A percentile compares a stretch with the other conserved stretches of the same genome.
phyloP scores from a whole-genome alignment of 768 basidiomycete species.

The Trametes cubensis region DNA sequence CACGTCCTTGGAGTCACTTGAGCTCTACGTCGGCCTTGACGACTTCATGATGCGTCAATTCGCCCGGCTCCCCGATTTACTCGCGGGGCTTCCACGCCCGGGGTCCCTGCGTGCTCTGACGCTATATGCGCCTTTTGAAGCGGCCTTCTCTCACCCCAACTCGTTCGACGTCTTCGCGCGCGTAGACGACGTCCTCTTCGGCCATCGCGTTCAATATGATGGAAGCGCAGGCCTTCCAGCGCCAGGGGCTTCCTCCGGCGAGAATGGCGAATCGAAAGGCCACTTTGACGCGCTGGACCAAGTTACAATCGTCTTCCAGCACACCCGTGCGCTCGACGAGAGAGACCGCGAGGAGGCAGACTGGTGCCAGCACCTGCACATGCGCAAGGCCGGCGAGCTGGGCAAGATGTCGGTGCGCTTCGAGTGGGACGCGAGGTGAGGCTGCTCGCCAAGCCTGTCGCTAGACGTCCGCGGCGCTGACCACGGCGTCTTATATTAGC shows the following conservation, averaged over 20 bases:
- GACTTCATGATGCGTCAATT: not conserved
- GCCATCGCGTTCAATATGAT: not conserved
- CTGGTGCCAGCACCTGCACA: slow-evolving; percentile 3
- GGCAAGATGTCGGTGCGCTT: slow-evolving; percentile 2
- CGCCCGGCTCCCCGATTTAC: not conserved
- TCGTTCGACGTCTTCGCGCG: not conserved
- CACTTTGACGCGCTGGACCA: not conserved
- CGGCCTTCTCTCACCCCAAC: not conserved
- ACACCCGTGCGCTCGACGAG: not conserved
- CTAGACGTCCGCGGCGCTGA: not conserved
- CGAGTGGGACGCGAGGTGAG: slow-evolving; percentile 2
- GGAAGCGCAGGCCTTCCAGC: too few species aligned
- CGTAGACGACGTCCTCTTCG: slow-evolving; percentile 2
- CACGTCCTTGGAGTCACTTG: slow-evolving; percentile 7
- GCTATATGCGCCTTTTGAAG: not conserved
- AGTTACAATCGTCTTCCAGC: not conserved
- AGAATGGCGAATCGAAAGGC: too few species aligned
- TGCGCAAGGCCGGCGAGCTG: not conserved
- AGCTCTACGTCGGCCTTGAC: slow-evolving; percentile 8
- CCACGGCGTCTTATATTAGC: not conserved
- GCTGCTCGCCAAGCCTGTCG: not conserved
- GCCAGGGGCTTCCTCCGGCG: too few species aligned
- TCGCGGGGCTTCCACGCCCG: not conserved
- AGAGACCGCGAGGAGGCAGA: not conserved
- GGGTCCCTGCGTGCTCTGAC: not conserved